Base-by-base conservation (phyloP, 805 yeast genomes). In the Saturnispora bothae region DNA sequence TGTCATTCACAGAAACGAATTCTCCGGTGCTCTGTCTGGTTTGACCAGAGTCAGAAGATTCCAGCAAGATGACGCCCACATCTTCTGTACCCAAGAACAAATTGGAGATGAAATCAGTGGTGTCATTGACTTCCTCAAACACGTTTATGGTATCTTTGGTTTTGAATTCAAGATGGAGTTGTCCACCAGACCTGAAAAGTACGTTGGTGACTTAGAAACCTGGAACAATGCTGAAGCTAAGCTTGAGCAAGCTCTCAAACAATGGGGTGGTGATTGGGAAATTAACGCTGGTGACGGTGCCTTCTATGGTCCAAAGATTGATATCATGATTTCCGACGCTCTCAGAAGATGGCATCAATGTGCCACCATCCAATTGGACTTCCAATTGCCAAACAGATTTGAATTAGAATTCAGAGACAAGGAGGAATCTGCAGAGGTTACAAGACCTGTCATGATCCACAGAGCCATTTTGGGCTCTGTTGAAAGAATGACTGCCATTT, bases 41-140 rank as follows among this genome's bases (percentile, higher is more conserved):
- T 76, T 89, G 61, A 92, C 98, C 40, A 82, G 98, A 67, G 97
- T 92, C 33, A 83, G 98, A 68, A 78, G 97, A 65, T 89, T 89
- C 83, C 98, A 89, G 65, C 98, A 89, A 68, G 98, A 89, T 63
- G 98, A 89, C 65, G 96, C 96, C 34, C 98, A 89, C 62, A 89
- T 89, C 50, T 89, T 89, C 81, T 92, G 97, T 71, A 78, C 85
- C 40, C 78, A 73, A 50, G 94, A 81, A 46, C 97, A 89, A 69
- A 85, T 89, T 51, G 94, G 78, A 57, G 60, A 65, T 38, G 97
- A 89, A 67, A 85, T 89, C 48, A 73, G 75, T 37, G 79, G 78
- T 43, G 78, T 83, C 41, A 83, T 89, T 56, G 94, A 85, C 56
- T 88, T 89, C 69, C 69, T 89, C 63, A 68, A 83, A 54, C 76